These are phyloP conservation scores for Blepharisma japonicum DNA, from an alignment of 73 alveolate species.

Conservation along the genomic window DNA sequence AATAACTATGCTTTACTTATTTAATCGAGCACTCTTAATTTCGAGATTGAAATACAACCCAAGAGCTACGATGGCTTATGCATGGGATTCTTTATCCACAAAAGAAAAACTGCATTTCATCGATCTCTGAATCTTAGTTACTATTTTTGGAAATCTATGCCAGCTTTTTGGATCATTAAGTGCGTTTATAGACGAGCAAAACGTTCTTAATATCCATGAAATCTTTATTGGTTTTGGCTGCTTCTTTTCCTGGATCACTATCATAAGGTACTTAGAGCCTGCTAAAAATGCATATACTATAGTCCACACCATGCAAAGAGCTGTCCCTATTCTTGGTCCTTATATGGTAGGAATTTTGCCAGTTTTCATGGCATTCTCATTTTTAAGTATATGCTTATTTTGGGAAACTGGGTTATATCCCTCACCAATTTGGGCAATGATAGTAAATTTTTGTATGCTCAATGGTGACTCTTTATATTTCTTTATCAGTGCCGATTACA, in stretches of 20 bases:
- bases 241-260: conserved; percentile 71
- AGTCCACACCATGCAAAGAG: conserved; percentile 51
- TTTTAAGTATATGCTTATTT: conserved; percentile 81
- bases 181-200: conserved; percentile 2
- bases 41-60: not conserved
- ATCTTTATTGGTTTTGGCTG: conserved; percentile 79
- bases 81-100: conserved; percentile 57
- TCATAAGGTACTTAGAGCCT: conserved; percentile 58
- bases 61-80: not conserved
- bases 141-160: conserved; percentile 63
- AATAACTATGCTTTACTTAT: conserved; percentile 50
- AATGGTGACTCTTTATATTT: conserved; percentile 83
- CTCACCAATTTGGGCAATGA: conserved; percentile 57
- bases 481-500: conserved; percentile 59
- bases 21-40: conserved; percentile 58
- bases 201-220: conserved; percentile 37
- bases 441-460: conserved; percentile 75
- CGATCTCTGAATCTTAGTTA: conserved; percentile 70
- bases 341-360: conserved; percentile 76
- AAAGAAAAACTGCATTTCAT: conserved; percentile 59
- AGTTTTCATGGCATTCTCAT: conserved; percentile 74
- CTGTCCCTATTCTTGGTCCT: conserved; percentile 59
- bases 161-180: conserved; percentile 68
- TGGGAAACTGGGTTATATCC: conserved; percentile 75
- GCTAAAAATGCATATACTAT: conserved; percentile 30